These are phyloP conservation scores for Boechera stricta DNA, from an alignment of 345 rosid genomes.

Conservation along the genomic window DNA sequence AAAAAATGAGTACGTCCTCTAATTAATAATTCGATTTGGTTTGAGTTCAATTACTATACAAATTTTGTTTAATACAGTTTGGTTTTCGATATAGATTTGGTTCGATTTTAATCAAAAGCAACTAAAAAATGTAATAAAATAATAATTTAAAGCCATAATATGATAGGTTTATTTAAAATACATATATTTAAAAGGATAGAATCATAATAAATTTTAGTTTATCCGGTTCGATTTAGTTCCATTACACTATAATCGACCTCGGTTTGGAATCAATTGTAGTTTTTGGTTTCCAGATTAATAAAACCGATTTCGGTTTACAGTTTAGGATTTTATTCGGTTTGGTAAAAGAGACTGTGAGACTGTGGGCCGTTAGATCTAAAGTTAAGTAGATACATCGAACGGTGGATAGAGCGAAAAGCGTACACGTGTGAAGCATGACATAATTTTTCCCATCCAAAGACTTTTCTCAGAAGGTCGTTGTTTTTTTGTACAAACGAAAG, in stretches of 20 bases:
- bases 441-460: slow-evolving; percentile 34
- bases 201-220: background rate
- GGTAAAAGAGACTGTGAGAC: background rate
- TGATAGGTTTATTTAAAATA: too few species aligned
- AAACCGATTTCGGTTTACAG: background rate
- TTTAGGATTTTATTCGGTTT: slow-evolving; percentile 4
- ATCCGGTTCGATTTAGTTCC: background rate
- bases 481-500: slow-evolving; percentile 11
- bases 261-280: background rate
- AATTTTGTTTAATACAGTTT: too few species aligned
- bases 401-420: background rate
- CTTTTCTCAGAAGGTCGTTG: slow-evolving; percentile 32
- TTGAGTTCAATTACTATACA: too few species aligned
- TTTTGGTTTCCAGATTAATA: too few species aligned
- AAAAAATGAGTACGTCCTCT: too few species aligned
- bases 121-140: too few species aligned
- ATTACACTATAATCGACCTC: background rate
- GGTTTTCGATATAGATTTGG: too few species aligned
- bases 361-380: slow-evolving; percentile 27
- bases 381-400: slow-evolving; percentile 17
- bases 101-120: too few species aligned
- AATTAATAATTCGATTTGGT: too few species aligned
- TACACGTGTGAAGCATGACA: slow-evolving; percentile 22
- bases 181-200: too few species aligned
- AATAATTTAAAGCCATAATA: too few species aligned